These are phyloP conservation scores for Sphagnum magellanicum DNA, from an alignment of 228 moss, liverwort and hornwort species.

Conservation along the genomic window DNA sequence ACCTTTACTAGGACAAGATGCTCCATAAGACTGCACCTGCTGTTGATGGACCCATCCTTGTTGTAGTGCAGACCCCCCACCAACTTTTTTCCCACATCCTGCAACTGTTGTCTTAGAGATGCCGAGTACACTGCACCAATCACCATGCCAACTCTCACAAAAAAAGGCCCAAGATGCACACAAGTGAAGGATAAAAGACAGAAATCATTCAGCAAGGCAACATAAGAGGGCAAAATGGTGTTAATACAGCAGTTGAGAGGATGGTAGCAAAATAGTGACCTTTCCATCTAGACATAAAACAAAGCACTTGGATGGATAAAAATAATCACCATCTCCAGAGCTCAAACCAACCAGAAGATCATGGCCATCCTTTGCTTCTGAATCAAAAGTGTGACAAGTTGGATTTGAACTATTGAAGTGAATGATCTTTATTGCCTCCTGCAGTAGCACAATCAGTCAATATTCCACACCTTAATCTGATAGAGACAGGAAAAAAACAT, in stretches of 20 bases:
- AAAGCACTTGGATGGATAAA: too few species aligned
- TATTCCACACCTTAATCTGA: too few species aligned
- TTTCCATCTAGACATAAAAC: too few species aligned
- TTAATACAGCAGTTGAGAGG: too few species aligned
- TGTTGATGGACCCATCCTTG: slow-evolving; percentile 86
- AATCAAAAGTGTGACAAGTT: slow-evolving; percentile 72
- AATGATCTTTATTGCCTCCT: slow-evolving; percentile 93
- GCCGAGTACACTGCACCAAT: slow-evolving; percentile 65
- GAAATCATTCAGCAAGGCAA: too few species aligned
- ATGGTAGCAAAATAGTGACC: too few species aligned
- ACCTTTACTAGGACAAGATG: too few species aligned
- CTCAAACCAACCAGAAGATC: slow-evolving; percentile 84
- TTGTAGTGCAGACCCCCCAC: slow-evolving; percentile 89
- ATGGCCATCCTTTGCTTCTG: slow-evolving; percentile 85
- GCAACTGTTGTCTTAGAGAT: slow-evolving; percentile 94
- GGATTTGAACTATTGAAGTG: slow-evolving; percentile 72
- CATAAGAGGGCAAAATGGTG: too few species aligned
- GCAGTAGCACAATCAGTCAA: slow-evolving; percentile 6
- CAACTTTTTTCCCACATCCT: slow-evolving; percentile 93
- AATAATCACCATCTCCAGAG: slow-evolving; percentile 72
- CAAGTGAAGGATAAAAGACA: too few species aligned
- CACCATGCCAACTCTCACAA: too few species aligned
- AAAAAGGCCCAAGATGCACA: too few species aligned
- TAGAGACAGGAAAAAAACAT: too few species aligned
- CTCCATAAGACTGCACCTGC: slow-evolving; percentile 38